Conservation (phyloP, 306 rosid species). For the Corylus heterophylla region DNA sequence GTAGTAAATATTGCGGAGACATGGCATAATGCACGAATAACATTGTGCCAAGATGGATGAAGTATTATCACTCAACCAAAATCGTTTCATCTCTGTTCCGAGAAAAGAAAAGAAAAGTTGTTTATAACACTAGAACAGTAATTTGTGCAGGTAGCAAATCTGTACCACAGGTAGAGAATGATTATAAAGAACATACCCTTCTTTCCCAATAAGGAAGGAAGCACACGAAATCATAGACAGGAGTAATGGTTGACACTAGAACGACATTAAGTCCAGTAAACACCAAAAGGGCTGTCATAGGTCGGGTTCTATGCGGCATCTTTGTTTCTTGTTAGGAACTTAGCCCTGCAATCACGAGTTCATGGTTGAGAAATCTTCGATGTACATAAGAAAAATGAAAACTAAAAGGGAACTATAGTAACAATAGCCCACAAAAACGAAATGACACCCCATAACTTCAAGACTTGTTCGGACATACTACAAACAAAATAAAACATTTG, state of each 20-base stretch:
- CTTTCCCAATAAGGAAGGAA: constrained; percentile 59
- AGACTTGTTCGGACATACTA: neutral
- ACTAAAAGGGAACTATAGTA: neutral
- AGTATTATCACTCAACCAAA: neutral
- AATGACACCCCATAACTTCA: neutral
- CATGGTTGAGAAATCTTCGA: neutral
- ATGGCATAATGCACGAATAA: neutral
- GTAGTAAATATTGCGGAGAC: neutral
- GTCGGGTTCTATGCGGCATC: constrained; percentile 53
- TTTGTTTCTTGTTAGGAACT: constrained; percentile 5
- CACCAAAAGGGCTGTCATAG: constrained; percentile 52
- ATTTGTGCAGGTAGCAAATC: neutral
- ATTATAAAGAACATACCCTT: constrained; percentile 37
- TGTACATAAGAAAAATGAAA: neutral
- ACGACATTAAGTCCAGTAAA: constrained; percentile 55
- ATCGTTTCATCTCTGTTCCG: neutral
- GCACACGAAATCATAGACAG: constrained; percentile 57
- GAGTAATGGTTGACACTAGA: constrained; percentile 45
- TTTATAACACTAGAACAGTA: neutral
- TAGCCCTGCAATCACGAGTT: constrained; percentile 10
- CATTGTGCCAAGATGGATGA: neutral
- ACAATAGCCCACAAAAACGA: neutral
- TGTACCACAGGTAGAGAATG: neutral
- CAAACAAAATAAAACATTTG: neutral
- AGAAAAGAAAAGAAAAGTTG: neutral